phyloP scores from a whole-genome alignment of 192 early-diverging fungal genomes.

The Entomortierella lignicola region DNA sequence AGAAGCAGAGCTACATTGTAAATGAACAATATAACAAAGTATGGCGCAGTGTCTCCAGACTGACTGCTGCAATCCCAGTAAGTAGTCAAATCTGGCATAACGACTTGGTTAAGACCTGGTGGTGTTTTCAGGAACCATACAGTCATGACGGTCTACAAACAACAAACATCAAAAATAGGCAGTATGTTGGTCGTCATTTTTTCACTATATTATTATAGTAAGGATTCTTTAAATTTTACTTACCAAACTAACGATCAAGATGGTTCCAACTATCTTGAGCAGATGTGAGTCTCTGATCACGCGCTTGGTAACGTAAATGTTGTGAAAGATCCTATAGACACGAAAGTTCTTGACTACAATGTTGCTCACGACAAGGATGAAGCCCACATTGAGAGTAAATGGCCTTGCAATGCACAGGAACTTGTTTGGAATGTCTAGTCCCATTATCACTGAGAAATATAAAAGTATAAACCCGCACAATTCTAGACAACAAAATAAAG shows the following conservation, averaged over 20 bases:
- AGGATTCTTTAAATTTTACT: too few relatives aligned
- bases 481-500: slow-evolving; percentile 64
- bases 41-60: slow-evolving; percentile 23
- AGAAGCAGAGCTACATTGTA: slow-evolving; percentile 50
- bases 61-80: slow-evolving; percentile 58
- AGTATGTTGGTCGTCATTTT: too few relatives aligned
- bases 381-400: slow-evolving; percentile 54
- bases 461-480: slow-evolving; percentile 61
- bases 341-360: slow-evolving; percentile 67
- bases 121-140: slow-evolving; percentile 52
- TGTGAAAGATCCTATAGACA: slow-evolving; percentile 66
- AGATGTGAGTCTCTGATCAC: slow-evolving; percentile 61
- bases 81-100: slow-evolving; percentile 39
- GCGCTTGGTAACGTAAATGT: slow-evolving; percentile 60
- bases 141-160: slow-evolving; percentile 49
- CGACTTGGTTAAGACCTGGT: slow-evolving; percentile 36
- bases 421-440: slow-evolving; percentile 55
- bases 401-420: slow-evolving; percentile 52
- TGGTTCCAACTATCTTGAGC: slow-evolving; percentile 53
- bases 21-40: slow-evolving; percentile 37
- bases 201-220: too few relatives aligned
- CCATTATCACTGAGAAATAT: slow-evolving; percentile 51
- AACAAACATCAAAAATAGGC: too few relatives aligned
- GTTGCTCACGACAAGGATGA: slow-evolving; percentile 57
- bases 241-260: slow-evolving; percentile 56